phyloP scores from a whole-genome alignment of 2,329 filamentous ascomycete species.

The Fusarium neocosmosporiellum region DNA sequence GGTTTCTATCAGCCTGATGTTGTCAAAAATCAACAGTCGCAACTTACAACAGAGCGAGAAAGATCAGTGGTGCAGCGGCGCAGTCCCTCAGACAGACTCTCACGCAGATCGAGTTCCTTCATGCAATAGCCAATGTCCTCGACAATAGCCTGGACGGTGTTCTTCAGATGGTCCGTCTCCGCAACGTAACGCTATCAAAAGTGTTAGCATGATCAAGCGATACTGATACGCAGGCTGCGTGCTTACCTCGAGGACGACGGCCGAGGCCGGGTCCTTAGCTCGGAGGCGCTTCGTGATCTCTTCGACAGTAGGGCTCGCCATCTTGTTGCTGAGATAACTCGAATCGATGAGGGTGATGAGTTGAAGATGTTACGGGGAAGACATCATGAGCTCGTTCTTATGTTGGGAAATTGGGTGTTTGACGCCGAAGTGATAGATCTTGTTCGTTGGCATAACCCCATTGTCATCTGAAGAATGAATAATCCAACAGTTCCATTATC shows the following conservation, averaged over 20 bases:
- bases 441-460: background rate
- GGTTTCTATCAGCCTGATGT: background rate
- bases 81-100: background rate
- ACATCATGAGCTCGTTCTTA: background rate
- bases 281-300: slow-evolving; percentile 16
- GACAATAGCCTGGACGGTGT: slow-evolving; percentile 28
- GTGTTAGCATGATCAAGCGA: background rate
- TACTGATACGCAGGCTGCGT: background rate
- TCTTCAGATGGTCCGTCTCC: slow-evolving; percentile 28
- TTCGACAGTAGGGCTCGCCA: background rate
- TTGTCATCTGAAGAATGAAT: background rate
- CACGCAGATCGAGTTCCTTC: slow-evolving; percentile 12
- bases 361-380: background rate
- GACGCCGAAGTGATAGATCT: background rate
- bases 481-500: background rate
- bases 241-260: slow-evolving; percentile 11
- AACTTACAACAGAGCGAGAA: slow-evolving; percentile 15
- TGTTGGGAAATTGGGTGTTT: background rate
- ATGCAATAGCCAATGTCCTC: slow-evolving; percentile 26
- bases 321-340: background rate
- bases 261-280: background rate
- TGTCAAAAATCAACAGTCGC: background rate
- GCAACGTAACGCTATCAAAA: slow-evolving; percentile 18
- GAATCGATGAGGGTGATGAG: slow-evolving; percentile 3
- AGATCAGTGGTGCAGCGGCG: slow-evolving; percentile 29